These are phyloP conservation scores for Cyberlindnera galapagoensis DNA, from an alignment of 805 yeast species.

Conservation along the genomic window DNA sequence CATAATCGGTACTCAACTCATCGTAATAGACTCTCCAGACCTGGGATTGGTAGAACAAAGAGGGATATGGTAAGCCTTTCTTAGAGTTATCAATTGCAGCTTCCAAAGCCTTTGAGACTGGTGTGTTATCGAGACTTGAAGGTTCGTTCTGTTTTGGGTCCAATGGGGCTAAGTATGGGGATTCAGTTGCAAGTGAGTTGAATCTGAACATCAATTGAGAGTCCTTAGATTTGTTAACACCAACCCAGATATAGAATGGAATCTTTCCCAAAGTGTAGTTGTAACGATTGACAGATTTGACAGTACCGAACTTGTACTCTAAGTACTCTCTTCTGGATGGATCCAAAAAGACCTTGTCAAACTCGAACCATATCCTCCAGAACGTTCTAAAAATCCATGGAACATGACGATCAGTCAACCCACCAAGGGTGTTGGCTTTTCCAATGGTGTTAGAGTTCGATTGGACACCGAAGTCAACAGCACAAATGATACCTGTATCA, in stretches of 20 bases:
- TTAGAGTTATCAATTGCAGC: slow-evolving; percentile 60
- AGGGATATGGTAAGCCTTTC: slow-evolving; percentile 71
- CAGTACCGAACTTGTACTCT: slow-evolving; percentile 76
- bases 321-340: slow-evolving; percentile 77
- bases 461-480: slow-evolving; percentile 80
- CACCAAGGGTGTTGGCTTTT: slow-evolving; percentile 69
- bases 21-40: slow-evolving; percentile 78
- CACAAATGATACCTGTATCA: slow-evolving; percentile 53
- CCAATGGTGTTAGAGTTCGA: slow-evolving; percentile 57
- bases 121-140: slow-evolving; percentile 20
- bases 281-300: slow-evolving; percentile 64
- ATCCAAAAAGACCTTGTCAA: slow-evolving; percentile 73
- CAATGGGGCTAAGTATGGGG: slow-evolving; percentile 70
- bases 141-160: slow-evolving; percentile 20
- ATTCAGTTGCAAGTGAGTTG: slow-evolving; percentile 72
- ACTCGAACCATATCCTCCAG: slow-evolving; percentile 87
- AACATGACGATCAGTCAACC: slow-evolving; percentile 60
- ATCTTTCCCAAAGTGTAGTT: slow-evolving; percentile 63
- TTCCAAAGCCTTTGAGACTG: slow-evolving; percentile 65
- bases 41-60: slow-evolving; percentile 71
- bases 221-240: slow-evolving; percentile 54
- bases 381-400: slow-evolving; percentile 76
- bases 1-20: slow-evolving; percentile 58
- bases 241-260: slow-evolving; percentile 81
- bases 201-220: slow-evolving; percentile 45